Evolutionary conservation across 306 rosid species (phyloP), one percentile per base, ranked within the genome.

Genomic region (Coriaria nepalensis): DNA sequence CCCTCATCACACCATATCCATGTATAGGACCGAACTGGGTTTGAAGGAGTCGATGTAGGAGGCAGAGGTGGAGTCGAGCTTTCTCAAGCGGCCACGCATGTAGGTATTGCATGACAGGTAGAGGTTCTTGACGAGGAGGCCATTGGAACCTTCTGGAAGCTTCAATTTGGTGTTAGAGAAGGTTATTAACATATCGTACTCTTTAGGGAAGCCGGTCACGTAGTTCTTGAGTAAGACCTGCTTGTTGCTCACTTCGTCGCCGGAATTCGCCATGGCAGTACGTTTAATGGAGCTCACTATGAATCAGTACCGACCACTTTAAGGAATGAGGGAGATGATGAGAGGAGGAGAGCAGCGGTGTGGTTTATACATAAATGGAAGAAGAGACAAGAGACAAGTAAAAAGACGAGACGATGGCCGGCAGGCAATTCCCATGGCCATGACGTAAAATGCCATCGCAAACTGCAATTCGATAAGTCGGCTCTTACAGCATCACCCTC

Each of bases 21-120:
- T 43, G 40, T 8, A 62, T 33, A 10, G 68, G 74, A 76, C 82
- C 56, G 64, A 64, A 51, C 68, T 56, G 43, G 82, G 76, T 13
- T 53, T 14, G 33, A 62, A 73, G 53, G 78, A 66, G 29, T 10
- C 37, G 39, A 45, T n/a, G n/a, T n/a, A 35, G 41, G 59, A 20
- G 2, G 3, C 4, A 2, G 5, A 5, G 11, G 46, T 32, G 11
- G 29, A 33, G 6, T 64, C 60, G 10, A 56, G 15, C 43, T 49
- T 58, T 6, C 1, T 6, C 78, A 72, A 71, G 51, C 37, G 15
- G 13, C 46, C 9, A 39, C 71, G 67, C 82, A 73, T 66, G 73
- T 53, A 70, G 11, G 94, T 87, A 60, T 83, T 87, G 41, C 88
- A 76, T 9, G 87, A 74, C 33, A 83, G 57, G 72, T 68, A 70